Evolutionary conservation across 225 moss, liverwort and hornwort genomes (phyloP).

Genomic region (Anthoceros angustus): DNA sequence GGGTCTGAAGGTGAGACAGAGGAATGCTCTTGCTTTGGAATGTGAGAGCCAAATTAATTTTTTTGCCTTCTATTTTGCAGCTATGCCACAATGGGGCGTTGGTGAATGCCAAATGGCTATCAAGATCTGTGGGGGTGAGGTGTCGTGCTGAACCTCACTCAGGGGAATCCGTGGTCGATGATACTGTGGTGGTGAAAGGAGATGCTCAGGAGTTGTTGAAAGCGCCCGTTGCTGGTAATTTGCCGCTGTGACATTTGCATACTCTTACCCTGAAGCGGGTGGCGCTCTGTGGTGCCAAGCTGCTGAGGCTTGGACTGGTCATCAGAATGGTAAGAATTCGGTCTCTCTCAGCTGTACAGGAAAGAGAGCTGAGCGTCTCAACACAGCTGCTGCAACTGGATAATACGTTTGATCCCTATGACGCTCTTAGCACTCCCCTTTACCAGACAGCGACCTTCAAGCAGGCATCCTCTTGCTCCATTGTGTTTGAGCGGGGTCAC

Average conservation of each 20-base stretch:
- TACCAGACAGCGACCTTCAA: conserved; percentile 90
- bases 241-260: not conserved
- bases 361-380: conserved; percentile 44
- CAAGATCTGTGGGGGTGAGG: not conserved
- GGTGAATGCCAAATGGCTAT: not conserved
- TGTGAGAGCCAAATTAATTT: not conserved
- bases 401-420: conserved; percentile 41
- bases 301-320: not conserved
- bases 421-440: conserved; percentile 55
- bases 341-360: conserved; percentile 7
- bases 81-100: not conserved
- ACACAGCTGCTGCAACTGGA: conserved; percentile 76
- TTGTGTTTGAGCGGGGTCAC: not conserved
- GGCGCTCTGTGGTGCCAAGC: too few relatives aligned
- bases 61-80: not conserved
- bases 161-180: not conserved
- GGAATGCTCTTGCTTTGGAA: not conserved
- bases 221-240: not conserved
- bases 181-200: not conserved
- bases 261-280: too few relatives aligned
- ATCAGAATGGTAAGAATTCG: not conserved
- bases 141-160: not conserved
- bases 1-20: not conserved
- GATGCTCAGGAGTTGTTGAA: not conserved
- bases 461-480: conserved; percentile 23